Percentiles rank a stretch among this genome's conserved stretches.
Conservation (phyloP, 306 rosid genomes). For the Cucurbita argyrosperma region DNA sequence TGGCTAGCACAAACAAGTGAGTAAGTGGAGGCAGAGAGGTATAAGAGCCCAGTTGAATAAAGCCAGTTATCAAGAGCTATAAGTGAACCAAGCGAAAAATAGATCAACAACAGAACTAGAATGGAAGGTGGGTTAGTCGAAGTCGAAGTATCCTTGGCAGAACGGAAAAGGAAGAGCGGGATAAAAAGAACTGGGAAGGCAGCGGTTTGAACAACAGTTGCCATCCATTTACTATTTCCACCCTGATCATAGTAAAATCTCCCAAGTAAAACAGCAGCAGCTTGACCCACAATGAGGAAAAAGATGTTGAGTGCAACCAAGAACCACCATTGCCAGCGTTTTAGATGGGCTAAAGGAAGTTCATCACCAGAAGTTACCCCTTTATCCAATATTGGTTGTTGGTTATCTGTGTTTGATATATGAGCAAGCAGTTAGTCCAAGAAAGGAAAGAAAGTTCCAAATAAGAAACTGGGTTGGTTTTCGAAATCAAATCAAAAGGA, state of each 20-base stretch:
- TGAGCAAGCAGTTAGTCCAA: not conserved
- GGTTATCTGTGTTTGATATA: slow-evolving; percentile 30
- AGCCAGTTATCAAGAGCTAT: slow-evolving; percentile 69
- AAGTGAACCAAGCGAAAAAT: slow-evolving; percentile 45
- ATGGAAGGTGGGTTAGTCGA: slow-evolving; percentile 22
- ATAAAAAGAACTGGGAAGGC: slow-evolving; percentile 56
- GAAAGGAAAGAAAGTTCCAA: not conserved
- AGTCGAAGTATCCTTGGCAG: slow-evolving; percentile 25
- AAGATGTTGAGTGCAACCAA: slow-evolving; percentile 43
- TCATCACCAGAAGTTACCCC: slow-evolving; percentile 13
- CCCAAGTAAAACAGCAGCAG: slow-evolving; percentile 76
- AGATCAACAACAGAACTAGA: slow-evolving; percentile 20
- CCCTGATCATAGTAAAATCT: slow-evolving; percentile 80
- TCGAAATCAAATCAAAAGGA: not conserved
- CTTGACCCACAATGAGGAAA: slow-evolving; percentile 64
- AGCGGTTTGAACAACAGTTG: slow-evolving; percentile 80
- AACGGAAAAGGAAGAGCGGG: slow-evolving; percentile 41
- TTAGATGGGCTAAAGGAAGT: slow-evolving; percentile 25
- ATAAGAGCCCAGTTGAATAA: slow-evolving; percentile 67
- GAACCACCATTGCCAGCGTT: slow-evolving; percentile 86
- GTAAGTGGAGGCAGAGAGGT: slow-evolving; percentile 85
- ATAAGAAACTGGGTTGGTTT: not conserved
- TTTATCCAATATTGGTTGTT: slow-evolving; percentile 27
- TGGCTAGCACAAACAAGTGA: slow-evolving; percentile 77
- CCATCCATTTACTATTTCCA: slow-evolving; percentile 88